Evolutionary conservation across 257 asterid species (phyloP).

Genomic region (Nicotiana obtusifolia): DNA sequence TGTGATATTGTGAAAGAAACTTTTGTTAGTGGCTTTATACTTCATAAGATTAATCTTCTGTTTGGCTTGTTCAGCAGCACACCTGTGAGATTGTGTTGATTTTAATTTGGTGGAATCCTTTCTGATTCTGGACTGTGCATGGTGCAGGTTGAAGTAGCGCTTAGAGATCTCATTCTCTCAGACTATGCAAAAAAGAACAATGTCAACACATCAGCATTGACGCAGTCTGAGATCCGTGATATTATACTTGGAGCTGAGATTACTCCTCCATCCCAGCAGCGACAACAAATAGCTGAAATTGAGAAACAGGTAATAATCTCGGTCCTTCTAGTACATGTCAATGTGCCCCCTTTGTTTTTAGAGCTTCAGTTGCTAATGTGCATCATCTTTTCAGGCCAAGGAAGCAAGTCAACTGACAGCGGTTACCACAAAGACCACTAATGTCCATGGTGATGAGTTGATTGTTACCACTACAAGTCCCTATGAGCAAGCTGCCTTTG

Average conservation of each 20-base stretch:
- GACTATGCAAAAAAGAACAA: constrained; percentile 99
- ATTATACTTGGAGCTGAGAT: constrained; percentile 98
- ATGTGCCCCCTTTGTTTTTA: background rate
- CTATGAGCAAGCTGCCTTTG: constrained; percentile 79
- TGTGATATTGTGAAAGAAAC: background rate
- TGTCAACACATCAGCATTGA: constrained; percentile 90
- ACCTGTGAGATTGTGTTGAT: background rate
- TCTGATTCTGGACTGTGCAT: background rate
- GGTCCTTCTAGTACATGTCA: background rate
- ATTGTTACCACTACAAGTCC: constrained; percentile 97
- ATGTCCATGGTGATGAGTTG: constrained; percentile 89
- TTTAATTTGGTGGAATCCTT: background rate
- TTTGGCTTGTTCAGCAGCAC: background rate
- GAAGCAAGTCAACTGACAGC: constrained; percentile 96
- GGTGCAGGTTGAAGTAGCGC: constrained; percentile 90
- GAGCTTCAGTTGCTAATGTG: constrained; percentile 11
- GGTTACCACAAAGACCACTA: constrained; percentile 88
- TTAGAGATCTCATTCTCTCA: constrained; percentile 88
- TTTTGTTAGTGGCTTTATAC: background rate
- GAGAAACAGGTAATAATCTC: constrained; percentile 70
- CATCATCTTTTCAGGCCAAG: constrained; percentile 51
- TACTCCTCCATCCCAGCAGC: constrained; percentile 97
- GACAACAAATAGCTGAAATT: constrained; percentile 94
- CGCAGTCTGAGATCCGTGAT: constrained; percentile 97
- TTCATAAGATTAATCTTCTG: background rate